These are phyloP conservation scores for Fusarium annulatum DNA, from an alignment of 2,329 filamentous ascomycete species.

Conservation along the genomic window DNA sequence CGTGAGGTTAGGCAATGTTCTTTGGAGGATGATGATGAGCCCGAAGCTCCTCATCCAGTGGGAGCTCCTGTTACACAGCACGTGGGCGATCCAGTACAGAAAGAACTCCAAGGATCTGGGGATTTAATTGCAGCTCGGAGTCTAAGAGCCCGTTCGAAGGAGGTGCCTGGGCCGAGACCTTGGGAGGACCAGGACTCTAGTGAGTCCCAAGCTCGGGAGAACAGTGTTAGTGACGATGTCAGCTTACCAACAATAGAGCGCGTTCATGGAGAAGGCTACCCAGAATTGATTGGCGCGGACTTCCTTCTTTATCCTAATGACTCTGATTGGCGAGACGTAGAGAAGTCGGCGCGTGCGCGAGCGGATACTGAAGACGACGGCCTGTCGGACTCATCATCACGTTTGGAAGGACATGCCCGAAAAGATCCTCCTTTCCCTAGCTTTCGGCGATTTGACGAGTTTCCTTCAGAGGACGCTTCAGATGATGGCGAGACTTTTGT, in stretches of 20 bases:
- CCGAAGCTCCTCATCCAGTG: neutral
- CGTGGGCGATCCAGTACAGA: neutral
- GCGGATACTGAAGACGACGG: accelerated
- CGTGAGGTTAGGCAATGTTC: neutral
- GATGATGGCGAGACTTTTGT: too few species aligned
- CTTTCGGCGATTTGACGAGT: too few species aligned
- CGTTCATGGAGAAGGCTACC: too few species aligned
- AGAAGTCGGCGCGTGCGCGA: accelerated
- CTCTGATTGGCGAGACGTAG: accelerated
- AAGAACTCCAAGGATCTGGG: accelerated
- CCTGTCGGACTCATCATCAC: accelerated
- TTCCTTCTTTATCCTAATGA: neutral
- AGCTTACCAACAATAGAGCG: neutral
- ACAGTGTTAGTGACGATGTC: accelerated
- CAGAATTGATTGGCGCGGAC: neutral
- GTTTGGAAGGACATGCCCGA: too few species aligned
- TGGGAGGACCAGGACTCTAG: neutral
- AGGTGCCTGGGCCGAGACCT: accelerated
- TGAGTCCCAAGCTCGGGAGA: accelerated
- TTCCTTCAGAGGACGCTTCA: too few species aligned
- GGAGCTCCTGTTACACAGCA: neutral
- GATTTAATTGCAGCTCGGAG: neutral
- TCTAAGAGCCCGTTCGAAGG: too few species aligned
- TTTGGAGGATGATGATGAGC: neutral
- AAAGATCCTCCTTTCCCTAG: too few species aligned